These are phyloP conservation scores for Colletotrichum cereale DNA, from an alignment of 2,329 filamentous ascomycete species.

Conservation along the genomic window DNA sequence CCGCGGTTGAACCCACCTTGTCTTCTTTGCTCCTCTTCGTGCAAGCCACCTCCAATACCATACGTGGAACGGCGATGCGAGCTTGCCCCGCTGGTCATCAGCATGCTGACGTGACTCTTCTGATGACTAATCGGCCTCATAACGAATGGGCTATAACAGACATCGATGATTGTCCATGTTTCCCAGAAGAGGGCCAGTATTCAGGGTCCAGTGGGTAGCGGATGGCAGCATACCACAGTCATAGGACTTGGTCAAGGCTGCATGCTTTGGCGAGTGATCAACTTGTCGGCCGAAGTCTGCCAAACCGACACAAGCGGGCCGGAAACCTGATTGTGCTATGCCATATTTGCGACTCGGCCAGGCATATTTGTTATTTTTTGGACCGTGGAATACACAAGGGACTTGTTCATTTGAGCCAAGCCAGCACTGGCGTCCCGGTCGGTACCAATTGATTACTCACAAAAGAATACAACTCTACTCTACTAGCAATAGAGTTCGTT, in stretches of 20 bases:
- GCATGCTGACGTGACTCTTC: not conserved
- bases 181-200: not conserved
- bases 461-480: fast-evolving
- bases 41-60: not conserved
- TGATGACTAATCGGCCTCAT: not conserved
- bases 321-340: not conserved
- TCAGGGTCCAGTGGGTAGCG: not conserved
- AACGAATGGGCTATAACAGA: not conserved
- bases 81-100: not conserved
- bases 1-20: not conserved
- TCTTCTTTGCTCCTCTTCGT: not conserved
- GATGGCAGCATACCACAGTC: too few relatives aligned
- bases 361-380: too few relatives aligned
- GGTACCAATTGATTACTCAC: not conserved
- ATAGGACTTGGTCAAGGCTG: too few relatives aligned
- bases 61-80: too few relatives aligned
- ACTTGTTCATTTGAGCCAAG: not conserved
- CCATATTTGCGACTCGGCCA: not conserved
- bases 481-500: not conserved
- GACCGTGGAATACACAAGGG: not conserved
- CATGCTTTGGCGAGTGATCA: not conserved
- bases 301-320: not conserved
- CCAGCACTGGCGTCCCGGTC: not conserved
- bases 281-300: not conserved
- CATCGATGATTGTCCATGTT: not conserved